These are phyloP conservation scores for Persicaria tinctoria DNA, from an alignment of 148 eudicot species.

Conservation along the genomic window DNA sequence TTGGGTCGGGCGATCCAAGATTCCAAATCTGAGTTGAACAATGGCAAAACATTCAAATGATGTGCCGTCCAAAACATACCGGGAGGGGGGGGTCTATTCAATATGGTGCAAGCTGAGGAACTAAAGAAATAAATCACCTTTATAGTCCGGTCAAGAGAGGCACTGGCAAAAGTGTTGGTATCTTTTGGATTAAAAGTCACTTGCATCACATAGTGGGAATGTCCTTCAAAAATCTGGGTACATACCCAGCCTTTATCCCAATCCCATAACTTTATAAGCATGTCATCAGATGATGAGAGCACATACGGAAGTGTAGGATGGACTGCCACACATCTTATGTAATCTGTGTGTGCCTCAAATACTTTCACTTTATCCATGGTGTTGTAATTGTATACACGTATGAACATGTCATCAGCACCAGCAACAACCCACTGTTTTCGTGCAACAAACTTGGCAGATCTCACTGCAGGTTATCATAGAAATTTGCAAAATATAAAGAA, in stretches of 20 bases:
- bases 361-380: slow-evolving; percentile 88
- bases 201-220: slow-evolving; percentile 94
- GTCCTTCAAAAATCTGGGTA: slow-evolving; percentile 90
- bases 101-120: not conserved
- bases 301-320: slow-evolving; percentile 93
- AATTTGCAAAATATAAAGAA: not conserved
- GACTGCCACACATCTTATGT: slow-evolving; percentile 89
- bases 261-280: slow-evolving; percentile 99
- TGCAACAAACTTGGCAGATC: slow-evolving; percentile 56
- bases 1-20: slow-evolving; percentile 90
- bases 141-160: slow-evolving; percentile 89
- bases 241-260: slow-evolving; percentile 95
- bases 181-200: slow-evolving; percentile 91
- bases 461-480: slow-evolving; percentile 27
- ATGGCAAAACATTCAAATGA: slow-evolving; percentile 12
- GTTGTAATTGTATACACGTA: slow-evolving; percentile 82
- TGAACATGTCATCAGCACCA: slow-evolving; percentile 91
- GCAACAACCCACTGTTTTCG: slow-evolving; percentile 67
- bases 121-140: slow-evolving; percentile 38
- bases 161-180: slow-evolving; percentile 90
- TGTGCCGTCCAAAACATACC: not conserved
- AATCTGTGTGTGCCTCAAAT: slow-evolving; percentile 90
- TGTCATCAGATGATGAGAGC: slow-evolving; percentile 93
- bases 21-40: slow-evolving; percentile 59
- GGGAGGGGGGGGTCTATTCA: not conserved